Base-by-base conservation (phyloP, 495 filamentous ascomycete species). In the Cairneyella variabilis region DNA sequence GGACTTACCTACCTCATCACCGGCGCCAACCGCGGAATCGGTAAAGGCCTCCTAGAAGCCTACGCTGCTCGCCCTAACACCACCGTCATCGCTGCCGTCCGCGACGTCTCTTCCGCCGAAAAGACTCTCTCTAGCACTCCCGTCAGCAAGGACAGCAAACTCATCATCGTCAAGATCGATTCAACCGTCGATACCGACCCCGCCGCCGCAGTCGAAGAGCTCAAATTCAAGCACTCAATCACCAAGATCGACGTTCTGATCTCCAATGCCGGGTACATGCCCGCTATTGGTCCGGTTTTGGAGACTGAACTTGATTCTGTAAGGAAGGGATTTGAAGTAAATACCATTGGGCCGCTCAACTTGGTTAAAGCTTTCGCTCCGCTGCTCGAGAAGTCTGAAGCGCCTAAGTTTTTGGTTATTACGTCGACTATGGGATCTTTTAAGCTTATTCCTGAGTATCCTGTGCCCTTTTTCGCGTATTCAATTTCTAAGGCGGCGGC, bases 41-140 rank as follows among this genome's bases (percentile, higher is more conserved):
- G 78, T 44, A 65, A 64, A 38, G 69, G 67, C 17, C 51, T 82
- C 3, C 25, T 66, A 17, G 45, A 60, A 22, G 26, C 54, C 17
- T 74, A 74, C 64, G 63, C 77, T 49, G 12, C 50, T 21, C 69
- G 68, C 16, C 69, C 71, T n/a, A 59, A 74, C 59, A 67, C 65
- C 44, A 75, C 64, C 59, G 70, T 81, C 34, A 69, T 82, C 48
- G 76, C 72, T 18, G 71, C 66, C 39, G 62, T 72, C 25, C 75
- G 77, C 42, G 53, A 72, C 42, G 64, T 67, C 7, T 26, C 54
- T 9, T 27, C 58, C 12, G 10, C 50, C 9, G 45, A 61, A 2
- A 64, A 64, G 8, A 27, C 52, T 12, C 58, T 76, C 9, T 11
- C 32, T 27, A 43, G 56, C 20, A 28, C 76, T 10, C 59, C 66